These are phyloP conservation scores for Cryptosporidium felis DNA, from an alignment of 169 alveolate genomes.

Conservation along the genomic window DNA sequence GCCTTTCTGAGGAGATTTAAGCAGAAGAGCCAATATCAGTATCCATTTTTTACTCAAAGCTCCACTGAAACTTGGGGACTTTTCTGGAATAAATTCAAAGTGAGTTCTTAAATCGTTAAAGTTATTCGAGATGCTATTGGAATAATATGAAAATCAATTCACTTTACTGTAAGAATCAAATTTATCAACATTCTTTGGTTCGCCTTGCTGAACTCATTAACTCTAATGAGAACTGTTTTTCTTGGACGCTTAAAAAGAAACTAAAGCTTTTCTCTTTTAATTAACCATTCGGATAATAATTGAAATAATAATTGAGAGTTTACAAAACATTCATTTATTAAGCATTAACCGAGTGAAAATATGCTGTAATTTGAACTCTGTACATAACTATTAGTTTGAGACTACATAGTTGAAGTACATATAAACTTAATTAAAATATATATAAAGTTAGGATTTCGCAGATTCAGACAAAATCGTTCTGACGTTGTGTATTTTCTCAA, in stretches of 20 bases:
- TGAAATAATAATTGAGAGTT: too few relatives aligned
- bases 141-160: background rate
- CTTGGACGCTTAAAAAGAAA: too few relatives aligned
- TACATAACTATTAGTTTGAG: too few relatives aligned
- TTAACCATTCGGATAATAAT: too few relatives aligned
- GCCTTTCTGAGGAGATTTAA: background rate
- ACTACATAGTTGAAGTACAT: background rate
- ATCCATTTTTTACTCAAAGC: background rate
- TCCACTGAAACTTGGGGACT: background rate
- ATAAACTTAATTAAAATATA: background rate
- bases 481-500: conserved; percentile 58
- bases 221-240: too few relatives aligned
- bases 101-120: background rate
- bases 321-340: too few relatives aligned
- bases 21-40: conserved; percentile 36
- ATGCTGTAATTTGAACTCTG: too few relatives aligned
- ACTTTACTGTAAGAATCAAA: background rate
- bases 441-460: background rate
- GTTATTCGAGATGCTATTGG: background rate
- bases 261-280: too few relatives aligned
- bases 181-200: background rate
- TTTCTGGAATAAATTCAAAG: conserved; percentile 4
- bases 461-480: conserved; percentile 45
- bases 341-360: too few relatives aligned
- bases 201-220: too few relatives aligned